Conservation (phyloP, 768 basidiomycete genomes). For the Suillus lakei region DNA sequence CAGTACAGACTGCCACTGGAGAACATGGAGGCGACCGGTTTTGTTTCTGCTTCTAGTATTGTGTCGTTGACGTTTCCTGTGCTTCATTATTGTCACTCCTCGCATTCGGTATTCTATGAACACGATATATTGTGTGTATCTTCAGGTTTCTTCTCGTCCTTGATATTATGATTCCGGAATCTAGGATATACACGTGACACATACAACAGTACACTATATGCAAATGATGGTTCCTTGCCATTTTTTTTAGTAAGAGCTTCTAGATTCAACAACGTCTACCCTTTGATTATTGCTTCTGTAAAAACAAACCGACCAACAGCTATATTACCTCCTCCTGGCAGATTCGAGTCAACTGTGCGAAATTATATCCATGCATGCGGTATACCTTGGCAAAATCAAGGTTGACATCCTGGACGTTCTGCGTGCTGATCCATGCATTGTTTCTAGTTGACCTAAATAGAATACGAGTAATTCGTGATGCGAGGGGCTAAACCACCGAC, state of each 20-base stretch:
- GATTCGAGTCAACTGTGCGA: slow-evolving; percentile 42
- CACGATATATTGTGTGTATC: neutral
- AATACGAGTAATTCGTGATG: neutral
- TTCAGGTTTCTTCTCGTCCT: neutral
- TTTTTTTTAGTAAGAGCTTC: neutral
- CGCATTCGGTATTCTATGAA: neutral
- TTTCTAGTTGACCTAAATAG: neutral
- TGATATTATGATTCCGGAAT: neutral
- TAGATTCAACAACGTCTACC: neutral
- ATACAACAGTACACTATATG: neutral
- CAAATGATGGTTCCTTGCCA: neutral
- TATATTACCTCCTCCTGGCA: slow-evolving; percentile 62
- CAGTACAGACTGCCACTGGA: neutral
- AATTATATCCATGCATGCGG: slow-evolving; percentile 38
- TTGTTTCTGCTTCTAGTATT: neutral
- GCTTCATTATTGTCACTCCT: neutral
- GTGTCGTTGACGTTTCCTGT: neutral
- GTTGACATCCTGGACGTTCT: neutral
- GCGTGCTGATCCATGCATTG: neutral
- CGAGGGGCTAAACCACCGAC: neutral
- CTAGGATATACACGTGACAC: neutral
- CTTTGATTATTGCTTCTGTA: neutral
- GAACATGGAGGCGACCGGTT: neutral
- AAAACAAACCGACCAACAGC: slow-evolving; percentile 66
- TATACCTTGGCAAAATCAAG: neutral